These are phyloP conservation scores for Zostera marina DNA, from an alignment of 116 monocot species.

Conservation along the genomic window DNA sequence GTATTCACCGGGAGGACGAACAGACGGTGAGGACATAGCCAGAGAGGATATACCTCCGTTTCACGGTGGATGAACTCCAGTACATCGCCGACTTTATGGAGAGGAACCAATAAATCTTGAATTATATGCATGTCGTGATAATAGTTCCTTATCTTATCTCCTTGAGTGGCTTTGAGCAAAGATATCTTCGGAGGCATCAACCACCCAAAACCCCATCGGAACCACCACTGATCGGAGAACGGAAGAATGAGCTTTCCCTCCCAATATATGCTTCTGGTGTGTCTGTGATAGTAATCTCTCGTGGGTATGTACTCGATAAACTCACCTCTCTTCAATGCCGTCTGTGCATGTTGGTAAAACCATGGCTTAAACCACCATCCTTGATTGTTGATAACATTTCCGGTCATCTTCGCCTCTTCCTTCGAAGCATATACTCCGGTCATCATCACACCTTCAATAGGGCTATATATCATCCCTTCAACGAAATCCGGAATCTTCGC, in stretches of 20 bases:
- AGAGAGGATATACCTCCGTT: conserved; percentile 73
- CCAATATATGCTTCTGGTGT: conserved; percentile 59
- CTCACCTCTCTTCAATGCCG: conserved; percentile 30
- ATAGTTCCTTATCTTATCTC: conserved; percentile 44
- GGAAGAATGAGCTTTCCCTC: conserved; percentile 60
- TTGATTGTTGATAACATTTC: conserved; percentile 34
- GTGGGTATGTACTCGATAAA: conserved; percentile 53
- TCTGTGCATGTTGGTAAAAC: conserved; percentile 64
- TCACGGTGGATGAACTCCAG: conserved; percentile 43
- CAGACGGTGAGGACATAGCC: conserved; percentile 55
- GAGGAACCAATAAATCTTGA: conserved; percentile 58
- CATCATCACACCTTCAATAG: conserved; percentile 36
- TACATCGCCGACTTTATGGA: conserved; percentile 44
- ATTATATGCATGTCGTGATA: conserved; percentile 57
- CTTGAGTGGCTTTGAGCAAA: conserved; percentile 57
- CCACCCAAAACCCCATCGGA: conserved; percentile 52
- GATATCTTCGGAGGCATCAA: conserved; percentile 68
- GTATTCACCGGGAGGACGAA: conserved; percentile 52
- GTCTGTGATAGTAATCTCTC: conserved; percentile 49
- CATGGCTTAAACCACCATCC: conserved; percentile 64
- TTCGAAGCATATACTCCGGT: conserved; percentile 44
- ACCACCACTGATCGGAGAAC: conserved; percentile 60
- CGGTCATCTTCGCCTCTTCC: conserved; percentile 43
- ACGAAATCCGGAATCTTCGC: conserved; percentile 50
- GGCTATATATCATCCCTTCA: conserved; percentile 39